Conservation (phyloP, 1,284 basidiomycete species). For the Chondrostereum purpureum region DNA sequence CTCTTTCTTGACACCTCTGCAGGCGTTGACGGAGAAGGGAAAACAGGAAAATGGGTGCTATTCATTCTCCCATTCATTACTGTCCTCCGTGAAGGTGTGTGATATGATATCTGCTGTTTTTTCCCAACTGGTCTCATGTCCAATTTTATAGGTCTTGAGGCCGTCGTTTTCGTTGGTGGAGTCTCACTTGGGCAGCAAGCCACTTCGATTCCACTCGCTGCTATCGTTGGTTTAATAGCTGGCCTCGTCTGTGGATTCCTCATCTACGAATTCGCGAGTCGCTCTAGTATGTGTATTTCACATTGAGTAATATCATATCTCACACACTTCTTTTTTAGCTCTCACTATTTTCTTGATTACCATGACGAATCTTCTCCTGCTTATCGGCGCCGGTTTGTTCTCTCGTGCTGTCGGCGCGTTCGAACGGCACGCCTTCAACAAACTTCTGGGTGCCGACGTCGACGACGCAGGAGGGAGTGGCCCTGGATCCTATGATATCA, state of each 20-base stretch:
- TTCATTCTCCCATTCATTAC: conserved; percentile 87
- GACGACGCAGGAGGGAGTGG: conserved; percentile 77
- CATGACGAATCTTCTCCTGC: conserved; percentile 85
- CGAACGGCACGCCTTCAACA: conserved; percentile 63
- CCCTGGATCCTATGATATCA: conserved; percentile 75
- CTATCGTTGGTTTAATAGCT: conserved; percentile 75
- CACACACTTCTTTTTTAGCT: conserved; percentile 31
- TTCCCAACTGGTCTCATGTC: neutral
- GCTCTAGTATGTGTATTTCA: conserved; percentile 46
- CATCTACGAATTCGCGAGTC: conserved; percentile 72
- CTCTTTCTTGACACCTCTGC: conserved; percentile 1
- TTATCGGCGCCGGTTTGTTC: conserved; percentile 89
- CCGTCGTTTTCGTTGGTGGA: conserved; percentile 89
- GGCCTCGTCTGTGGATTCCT: conserved; percentile 66
- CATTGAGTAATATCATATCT: neutral
- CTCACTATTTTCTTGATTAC: conserved; percentile 78
- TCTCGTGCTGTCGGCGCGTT: conserved; percentile 67
- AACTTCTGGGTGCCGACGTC: conserved; percentile 66
- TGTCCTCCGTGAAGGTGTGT: conserved; percentile 79
- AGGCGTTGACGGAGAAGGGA: conserved; percentile 37
- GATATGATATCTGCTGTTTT: neutral
- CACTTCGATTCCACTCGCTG: conserved; percentile 81
- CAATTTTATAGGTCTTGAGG: conserved; percentile 60
- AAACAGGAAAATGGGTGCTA: conserved; percentile 74
- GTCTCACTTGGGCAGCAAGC: conserved; percentile 81